Evolutionary conservation across 768 basidiomycete genomes (phyloP), one percentile per base, ranked within the genome.

Genomic region (Boletus sp.): DNA sequence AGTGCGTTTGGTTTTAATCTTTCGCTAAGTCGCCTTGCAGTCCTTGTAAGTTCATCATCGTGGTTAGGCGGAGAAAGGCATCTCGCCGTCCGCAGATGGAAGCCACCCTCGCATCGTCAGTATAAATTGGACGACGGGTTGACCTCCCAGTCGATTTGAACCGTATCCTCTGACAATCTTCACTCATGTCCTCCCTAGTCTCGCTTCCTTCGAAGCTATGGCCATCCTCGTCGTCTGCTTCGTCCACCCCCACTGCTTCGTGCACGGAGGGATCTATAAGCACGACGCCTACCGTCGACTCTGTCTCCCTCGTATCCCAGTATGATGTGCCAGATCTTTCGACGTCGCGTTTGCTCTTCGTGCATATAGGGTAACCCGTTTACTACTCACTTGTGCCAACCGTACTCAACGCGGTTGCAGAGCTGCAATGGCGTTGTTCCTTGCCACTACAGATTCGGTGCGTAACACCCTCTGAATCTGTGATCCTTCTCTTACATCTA

Each of bases 371-470:
- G 89, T 89, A 72, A 57, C 65, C 20, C 32, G 17, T 14, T 41
- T 18, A 46, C 39, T 44, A n/a, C 36, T 42, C 14, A 8, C 54
- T 47, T 36, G 24, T 37, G 32, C 47, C 49, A 47, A 42, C 55
- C 58, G 28, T 60, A 52, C 64, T 66, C 47, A 63, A 52, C 46
- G 24, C 35, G 39, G 35, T 39, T 56, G 30, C 66, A 92, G 92
- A 46, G 88, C 89, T 37, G 90, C 89, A 5, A 71, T 93, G 72
- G 79, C 90, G 10, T 70, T 93, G 54, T 94, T 94, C 71, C 83
- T 94, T 11, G 91, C 91, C 3, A 94, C 91, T 11, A 93, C 91
- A 6, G 91, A 93, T 71, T 83, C 89, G 49, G 92, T 92, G 67
- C 59, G 86, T 71, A 57, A 36, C 56, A 40, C 47, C 45, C 20